phyloP scores from a whole-genome alignment of 129 eudicot genomes.

The Logfia minima region DNA sequence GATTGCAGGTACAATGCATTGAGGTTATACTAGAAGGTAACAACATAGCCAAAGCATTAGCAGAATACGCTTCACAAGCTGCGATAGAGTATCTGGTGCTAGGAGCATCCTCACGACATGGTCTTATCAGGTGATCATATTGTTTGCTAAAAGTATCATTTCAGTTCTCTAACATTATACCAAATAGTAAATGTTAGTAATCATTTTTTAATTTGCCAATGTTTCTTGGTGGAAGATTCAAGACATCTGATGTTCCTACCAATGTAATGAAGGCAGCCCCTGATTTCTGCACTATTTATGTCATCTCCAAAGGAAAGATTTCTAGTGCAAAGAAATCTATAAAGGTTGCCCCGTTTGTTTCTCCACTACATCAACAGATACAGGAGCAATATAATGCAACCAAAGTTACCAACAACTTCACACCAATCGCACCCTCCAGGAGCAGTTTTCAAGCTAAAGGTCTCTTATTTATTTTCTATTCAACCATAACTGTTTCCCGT shows the following conservation, averaged over 20 bases:
- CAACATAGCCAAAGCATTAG: constrained; percentile 54
- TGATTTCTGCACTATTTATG: constrained; percentile 78
- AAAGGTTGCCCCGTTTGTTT: constrained; percentile 47
- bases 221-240: constrained; percentile 39
- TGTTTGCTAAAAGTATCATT: neutral
- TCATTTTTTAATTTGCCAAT: neutral
- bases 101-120: constrained; percentile 72
- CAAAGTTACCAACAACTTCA: neutral
- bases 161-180: neutral
- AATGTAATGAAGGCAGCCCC: constrained; percentile 56
- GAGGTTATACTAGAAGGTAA: constrained; percentile 70
- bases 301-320: constrained; percentile 71
- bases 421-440: constrained; percentile 18
- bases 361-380: constrained; percentile 48
- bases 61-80: constrained; percentile 59
- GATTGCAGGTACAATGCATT: constrained; percentile 51
- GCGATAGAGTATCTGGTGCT: constrained; percentile 66
- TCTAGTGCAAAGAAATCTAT: constrained; percentile 60
- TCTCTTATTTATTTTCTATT: constrained; percentile 20
- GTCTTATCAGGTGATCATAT: constrained; percentile 55
- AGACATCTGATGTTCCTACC: constrained; percentile 57
- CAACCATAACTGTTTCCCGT: neutral
- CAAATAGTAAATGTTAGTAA: neutral
- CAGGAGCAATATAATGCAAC: constrained; percentile 27
- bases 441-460: constrained; percentile 38